A percentile compares a stretch with the other conserved stretches of the same genome.
phyloP scores from a whole-genome alignment of 805 yeast species.

The Komagataella mondaviorum region DNA sequence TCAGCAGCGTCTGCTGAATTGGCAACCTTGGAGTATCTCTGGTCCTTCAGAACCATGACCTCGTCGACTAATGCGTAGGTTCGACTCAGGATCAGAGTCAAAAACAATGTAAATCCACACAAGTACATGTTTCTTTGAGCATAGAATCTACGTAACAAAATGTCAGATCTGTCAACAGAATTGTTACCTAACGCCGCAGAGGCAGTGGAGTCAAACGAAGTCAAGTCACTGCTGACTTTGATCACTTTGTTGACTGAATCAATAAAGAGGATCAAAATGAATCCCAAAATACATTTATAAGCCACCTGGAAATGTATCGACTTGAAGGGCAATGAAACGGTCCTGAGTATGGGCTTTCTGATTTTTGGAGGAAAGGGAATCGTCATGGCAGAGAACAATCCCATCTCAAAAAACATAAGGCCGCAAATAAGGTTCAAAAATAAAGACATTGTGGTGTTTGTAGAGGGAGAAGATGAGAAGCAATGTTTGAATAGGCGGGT shows the following conservation, averaged over 20 bases:
- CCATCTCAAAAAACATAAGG: slow-evolving; percentile 39
- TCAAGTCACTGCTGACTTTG: slow-evolving; percentile 51
- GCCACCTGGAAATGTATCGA: slow-evolving; percentile 63
- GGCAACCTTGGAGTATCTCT: slow-evolving; percentile 26
- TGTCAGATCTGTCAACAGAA: slow-evolving; percentile 56
- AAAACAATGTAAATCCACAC: slow-evolving; percentile 88
- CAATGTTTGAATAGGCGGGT: not conserved
- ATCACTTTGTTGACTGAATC: slow-evolving; percentile 82
- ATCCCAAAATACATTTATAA: slow-evolving; percentile 69
- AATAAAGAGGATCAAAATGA: slow-evolving; percentile 69
- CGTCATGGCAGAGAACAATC: slow-evolving; percentile 63
- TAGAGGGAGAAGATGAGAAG: not conserved
- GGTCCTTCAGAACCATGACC: slow-evolving; percentile 51
- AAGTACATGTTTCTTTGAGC: slow-evolving; percentile 94
- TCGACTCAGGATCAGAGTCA: slow-evolving; percentile 74
- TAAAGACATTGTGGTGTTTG: not conserved
- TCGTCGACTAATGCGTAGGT: slow-evolving; percentile 74
- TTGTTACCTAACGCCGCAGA: not conserved
- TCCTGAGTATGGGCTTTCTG: slow-evolving; percentile 53
- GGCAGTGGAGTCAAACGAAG: slow-evolving; percentile 9
- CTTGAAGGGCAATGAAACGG: slow-evolving; percentile 56
- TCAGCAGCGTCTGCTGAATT: slow-evolving; percentile 10
- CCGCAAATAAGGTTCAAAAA: not conserved
- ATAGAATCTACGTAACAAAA: slow-evolving; percentile 83
- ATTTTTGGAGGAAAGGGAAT: slow-evolving; percentile 71